Evolutionary conservation across 495 filamentous ascomycete genomes (phyloP), one percentile per base, ranked within the genome.

Genomic region (Tuber melanosporum): DNA sequence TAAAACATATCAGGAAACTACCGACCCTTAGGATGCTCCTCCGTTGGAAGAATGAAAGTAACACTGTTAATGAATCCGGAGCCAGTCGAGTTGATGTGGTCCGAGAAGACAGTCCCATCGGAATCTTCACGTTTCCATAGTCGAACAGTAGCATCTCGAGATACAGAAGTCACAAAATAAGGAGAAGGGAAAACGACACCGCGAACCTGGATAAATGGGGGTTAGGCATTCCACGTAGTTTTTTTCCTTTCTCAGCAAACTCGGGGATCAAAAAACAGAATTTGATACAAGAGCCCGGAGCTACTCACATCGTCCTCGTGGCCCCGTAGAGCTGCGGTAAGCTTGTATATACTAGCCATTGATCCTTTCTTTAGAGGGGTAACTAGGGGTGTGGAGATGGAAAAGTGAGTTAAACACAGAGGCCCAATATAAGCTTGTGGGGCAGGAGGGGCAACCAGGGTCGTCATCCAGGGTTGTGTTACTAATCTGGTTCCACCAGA

Each of bases 71-170:
- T 90, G 81, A 94, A 98, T 52, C 90, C 89, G 52, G 91, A 87
- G 72, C 92, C 92, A 76, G 94, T 91, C 44, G 90, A 90, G 72
- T 90, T 87, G 74, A 97, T 91, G 4, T 89, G 90, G 79, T 89
- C 88, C 79, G 97, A 93, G 82, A 91, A 97, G 26, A 85, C 92
- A 62, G 90, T 94, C 72, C 87, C 88, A 76, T 87, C 85, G 20
- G 89, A 86, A 69, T 90, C 86, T 57, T 88, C 86, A 66, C 85
- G 85, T 79, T 90, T 93, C 96, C 96, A 99, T 70, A 93, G 84
- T 47, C 94, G 91, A 57, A 97, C 94, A 5, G 94, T 97, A 74
- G 90, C 90, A 87, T 98, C 96, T 84, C 96, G 89, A 74, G 95
- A 97, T 36, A 93, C 92, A 19, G 95, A 97, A 75, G 96, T 84